Evolutionary conservation across 106 monocot genomes (phyloP), one percentile per base, ranked within the genome.

Genomic region (Apostasia shenzhenica): DNA sequence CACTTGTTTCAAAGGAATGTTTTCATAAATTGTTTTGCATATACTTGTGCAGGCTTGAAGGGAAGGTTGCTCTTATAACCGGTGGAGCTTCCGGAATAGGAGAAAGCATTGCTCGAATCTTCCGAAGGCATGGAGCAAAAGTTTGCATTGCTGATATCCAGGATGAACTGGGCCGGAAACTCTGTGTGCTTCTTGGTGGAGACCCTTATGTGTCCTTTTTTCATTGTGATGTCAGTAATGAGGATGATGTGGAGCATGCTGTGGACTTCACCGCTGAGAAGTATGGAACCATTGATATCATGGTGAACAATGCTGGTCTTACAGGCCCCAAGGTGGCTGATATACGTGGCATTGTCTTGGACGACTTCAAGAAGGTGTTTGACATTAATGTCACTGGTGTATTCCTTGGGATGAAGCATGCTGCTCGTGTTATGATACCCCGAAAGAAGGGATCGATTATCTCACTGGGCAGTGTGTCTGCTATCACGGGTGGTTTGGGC

Each of bases 251-350:
- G 2, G 14, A 70, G 11, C 81, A 43, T 44, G 88, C 94, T 0
- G 85, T 95, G 0, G 84, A 88, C 67, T 68, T 80, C 47, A 55
- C 86, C 0, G 76, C 63, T 1, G 80, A 69, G 9, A 83, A 69
- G 47, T 91, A 75, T 37, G 86, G 91, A 45, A 77, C 80, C 10
- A 47, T 95, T 1, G 94, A 95, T 61, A 67, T 91, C 75, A 81
- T 95, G 86, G 88, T 95, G 57, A 91, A 88, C 65, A 91, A 95
- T 52, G 94, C 91, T 2, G 91, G 91, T 0, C 59, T 82, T 6
- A 14, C 63, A 0, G 81, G 76, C 48, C 7, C 9, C 45, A 14
- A 54, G 8, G 40, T 49, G 3, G 7, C 37, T 1, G 77, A 67
- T 67, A 80, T 83, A 8, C 67, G 57, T 2, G 46, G 67, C 41